Evolutionary conservation across 345 rosid species (phyloP).

Genomic region (Aquilaria sinensis): DNA sequence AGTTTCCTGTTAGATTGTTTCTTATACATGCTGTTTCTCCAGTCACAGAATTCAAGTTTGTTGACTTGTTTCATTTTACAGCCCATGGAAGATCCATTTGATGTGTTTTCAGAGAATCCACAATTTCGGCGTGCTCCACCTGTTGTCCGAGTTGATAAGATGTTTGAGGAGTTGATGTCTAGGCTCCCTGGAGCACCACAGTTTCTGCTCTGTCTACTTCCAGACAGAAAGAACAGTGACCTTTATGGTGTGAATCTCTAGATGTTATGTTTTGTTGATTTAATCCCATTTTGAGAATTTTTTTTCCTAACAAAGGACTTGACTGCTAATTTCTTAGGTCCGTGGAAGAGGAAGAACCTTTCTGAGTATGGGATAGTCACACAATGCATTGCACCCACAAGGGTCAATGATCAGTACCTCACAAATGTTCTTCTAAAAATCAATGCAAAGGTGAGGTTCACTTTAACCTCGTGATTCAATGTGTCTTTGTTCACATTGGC

Average conservation of each 20-base stretch:
- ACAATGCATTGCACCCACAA: slow-evolving; percentile 85
- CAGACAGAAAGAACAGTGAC: slow-evolving; percentile 76
- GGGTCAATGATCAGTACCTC: slow-evolving; percentile 79
- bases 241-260: slow-evolving; percentile 50
- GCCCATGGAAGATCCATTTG: slow-evolving; percentile 49
- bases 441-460: slow-evolving; percentile 69
- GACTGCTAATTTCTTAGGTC: slow-evolving; percentile 41
- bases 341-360: slow-evolving; percentile 82
- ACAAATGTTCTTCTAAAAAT: slow-evolving; percentile 86
- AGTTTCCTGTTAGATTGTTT: not conserved
- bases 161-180: slow-evolving; percentile 59
- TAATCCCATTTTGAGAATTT: not conserved
- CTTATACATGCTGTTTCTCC: not conserved
- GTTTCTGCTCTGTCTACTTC: slow-evolving; percentile 78
- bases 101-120: slow-evolving; percentile 46
- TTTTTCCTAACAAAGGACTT: not conserved
- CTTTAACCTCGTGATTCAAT: not conserved
- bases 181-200: slow-evolving; percentile 65
- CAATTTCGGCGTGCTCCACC: slow-evolving; percentile 52
- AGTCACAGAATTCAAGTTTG: not conserved
- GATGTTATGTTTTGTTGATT: not conserved
- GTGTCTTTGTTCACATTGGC: too few relatives aligned
- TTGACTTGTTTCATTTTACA: slow-evolving; percentile 9
- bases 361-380: slow-evolving; percentile 76
- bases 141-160: slow-evolving; percentile 64